Conservation (phyloP, 164 flowering plant genomes). For the Chloranthus sessilifolius region DNA sequence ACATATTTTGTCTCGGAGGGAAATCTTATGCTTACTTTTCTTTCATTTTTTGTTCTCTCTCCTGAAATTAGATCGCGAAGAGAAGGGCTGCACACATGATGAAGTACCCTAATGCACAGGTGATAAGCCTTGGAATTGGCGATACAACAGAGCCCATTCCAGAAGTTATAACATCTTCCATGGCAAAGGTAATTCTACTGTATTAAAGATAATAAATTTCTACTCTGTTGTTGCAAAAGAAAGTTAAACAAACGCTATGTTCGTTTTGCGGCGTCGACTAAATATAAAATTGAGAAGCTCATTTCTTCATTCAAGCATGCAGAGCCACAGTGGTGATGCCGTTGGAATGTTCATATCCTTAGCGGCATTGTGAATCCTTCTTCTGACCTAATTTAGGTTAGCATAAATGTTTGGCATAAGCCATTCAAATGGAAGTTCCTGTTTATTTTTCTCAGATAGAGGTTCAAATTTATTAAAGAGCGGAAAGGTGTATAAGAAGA, state of each 20-base stretch:
- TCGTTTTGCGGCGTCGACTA: not conserved
- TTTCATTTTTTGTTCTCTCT: not conserved
- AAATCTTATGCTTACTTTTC: not conserved
- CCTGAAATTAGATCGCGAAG: slow-evolving; percentile 61
- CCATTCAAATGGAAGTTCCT: too few species aligned
- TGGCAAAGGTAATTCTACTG: slow-evolving; percentile 54
- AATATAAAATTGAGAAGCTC: not conserved
- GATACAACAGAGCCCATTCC: slow-evolving; percentile 98
- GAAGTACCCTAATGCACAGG: slow-evolving; percentile 79
- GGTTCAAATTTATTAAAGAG: too few species aligned
- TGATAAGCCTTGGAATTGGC: slow-evolving; percentile 94
- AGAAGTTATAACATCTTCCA: slow-evolving; percentile 82
- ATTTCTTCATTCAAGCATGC: too few species aligned
- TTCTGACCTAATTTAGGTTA: too few species aligned
- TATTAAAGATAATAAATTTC: not conserved
- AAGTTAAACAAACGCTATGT: slow-evolving; percentile 1
- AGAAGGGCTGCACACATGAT: slow-evolving; percentile 67
- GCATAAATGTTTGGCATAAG: too few species aligned
- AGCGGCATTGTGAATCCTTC: too few species aligned
- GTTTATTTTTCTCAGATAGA: too few species aligned
- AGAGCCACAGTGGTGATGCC: too few species aligned
- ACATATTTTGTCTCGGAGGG: too few species aligned
- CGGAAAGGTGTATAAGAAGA: too few species aligned
- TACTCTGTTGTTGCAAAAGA: not conserved
- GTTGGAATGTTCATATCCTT: too few species aligned